Conservation (phyloP, 805 yeast genomes). For the Komagataella kurtzmanii region DNA sequence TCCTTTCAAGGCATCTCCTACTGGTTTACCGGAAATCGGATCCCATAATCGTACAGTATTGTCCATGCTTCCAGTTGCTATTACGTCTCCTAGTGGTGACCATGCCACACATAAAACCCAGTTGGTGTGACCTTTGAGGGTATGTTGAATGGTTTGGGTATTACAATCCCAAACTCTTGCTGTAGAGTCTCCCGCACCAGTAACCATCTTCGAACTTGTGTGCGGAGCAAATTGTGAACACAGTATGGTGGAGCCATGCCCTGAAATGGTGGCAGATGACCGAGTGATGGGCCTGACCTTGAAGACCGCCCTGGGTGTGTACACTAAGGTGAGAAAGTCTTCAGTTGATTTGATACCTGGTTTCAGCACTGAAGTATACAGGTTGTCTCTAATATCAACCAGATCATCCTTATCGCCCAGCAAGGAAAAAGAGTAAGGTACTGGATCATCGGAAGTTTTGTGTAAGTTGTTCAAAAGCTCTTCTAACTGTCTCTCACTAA, state of each 20-base stretch:
- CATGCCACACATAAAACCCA: conserved; percentile 91
- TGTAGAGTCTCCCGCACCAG: conserved; percentile 94
- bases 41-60: conserved; percentile 84
- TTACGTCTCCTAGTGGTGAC: conserved; percentile 81
- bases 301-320: conserved; percentile 91
- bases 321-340: conserved; percentile 81
- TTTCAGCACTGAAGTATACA: conserved; percentile 69
- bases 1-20: conserved; percentile 67
- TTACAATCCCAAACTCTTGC: conserved; percentile 96
- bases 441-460: conserved; percentile 64
- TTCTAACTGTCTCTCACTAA: conserved; percentile 77
- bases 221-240: conserved; percentile 92
- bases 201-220: conserved; percentile 71
- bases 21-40: conserved; percentile 51
- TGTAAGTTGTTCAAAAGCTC: conserved; percentile 72
- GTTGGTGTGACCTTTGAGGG: conserved; percentile 73
- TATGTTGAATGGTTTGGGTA: conserved; percentile 80
- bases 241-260: conserved; percentile 88
- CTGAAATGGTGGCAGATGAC: conserved; percentile 84
- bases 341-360: conserved; percentile 86
- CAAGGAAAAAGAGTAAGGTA: conserved; percentile 79
- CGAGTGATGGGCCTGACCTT: conserved; percentile 86
- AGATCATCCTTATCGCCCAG: conserved; percentile 26
- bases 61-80: conserved; percentile 97
- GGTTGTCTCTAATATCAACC: conserved; percentile 64